A percentile compares a stretch with the other conserved stretches of the same genome.
Conservation (phyloP, 768 basidiomycete genomes). For the Rhodotorula graminis region DNA sequence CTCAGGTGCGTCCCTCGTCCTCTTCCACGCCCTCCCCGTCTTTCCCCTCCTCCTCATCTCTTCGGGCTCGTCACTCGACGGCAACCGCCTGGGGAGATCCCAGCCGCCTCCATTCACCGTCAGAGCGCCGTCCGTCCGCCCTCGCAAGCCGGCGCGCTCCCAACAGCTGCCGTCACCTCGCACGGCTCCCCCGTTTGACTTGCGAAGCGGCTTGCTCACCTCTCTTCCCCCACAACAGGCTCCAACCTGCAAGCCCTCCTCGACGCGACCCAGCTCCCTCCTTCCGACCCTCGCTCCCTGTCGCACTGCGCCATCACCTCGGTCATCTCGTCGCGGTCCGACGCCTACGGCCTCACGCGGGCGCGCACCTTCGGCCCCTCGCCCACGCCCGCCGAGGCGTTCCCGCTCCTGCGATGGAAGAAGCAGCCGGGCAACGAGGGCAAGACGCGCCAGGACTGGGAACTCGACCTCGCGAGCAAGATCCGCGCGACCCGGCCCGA, state of each 20-base stretch:
- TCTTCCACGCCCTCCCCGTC: too few relatives aligned
- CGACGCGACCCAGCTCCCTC: slow-evolving; percentile 58
- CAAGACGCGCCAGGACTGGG: slow-evolving; percentile 74
- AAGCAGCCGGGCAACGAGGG: slow-evolving; percentile 53
- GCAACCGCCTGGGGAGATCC: too few relatives aligned
- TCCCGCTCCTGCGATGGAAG: slow-evolving; percentile 77
- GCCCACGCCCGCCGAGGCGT: slow-evolving; percentile 73
- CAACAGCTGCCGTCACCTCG: too few relatives aligned
- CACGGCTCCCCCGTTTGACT: too few relatives aligned
- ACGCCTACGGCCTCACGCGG: slow-evolving; percentile 81
- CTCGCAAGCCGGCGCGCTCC: too few relatives aligned
- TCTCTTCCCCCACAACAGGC: slow-evolving; percentile 53
- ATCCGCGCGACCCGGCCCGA: slow-evolving; percentile 59
- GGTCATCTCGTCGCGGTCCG: slow-evolving; percentile 87
- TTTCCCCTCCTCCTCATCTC: too few relatives aligned
- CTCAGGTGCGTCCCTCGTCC: too few relatives aligned
- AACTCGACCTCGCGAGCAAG: slow-evolving; percentile 67
- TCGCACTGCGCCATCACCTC: slow-evolving; percentile 66
- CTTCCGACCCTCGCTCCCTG: slow-evolving; percentile 60
- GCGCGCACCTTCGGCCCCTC: slow-evolving; percentile 56
- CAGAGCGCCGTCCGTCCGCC: too few relatives aligned
- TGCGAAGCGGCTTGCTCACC: not conserved
- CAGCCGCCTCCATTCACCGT: too few relatives aligned
- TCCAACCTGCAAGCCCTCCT: slow-evolving; percentile 95
- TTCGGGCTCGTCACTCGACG: too few relatives aligned